Evolutionary conservation across 768 basidiomycete genomes (phyloP).

Genomic region (Naganishia vaughanmartiniae): DNA sequence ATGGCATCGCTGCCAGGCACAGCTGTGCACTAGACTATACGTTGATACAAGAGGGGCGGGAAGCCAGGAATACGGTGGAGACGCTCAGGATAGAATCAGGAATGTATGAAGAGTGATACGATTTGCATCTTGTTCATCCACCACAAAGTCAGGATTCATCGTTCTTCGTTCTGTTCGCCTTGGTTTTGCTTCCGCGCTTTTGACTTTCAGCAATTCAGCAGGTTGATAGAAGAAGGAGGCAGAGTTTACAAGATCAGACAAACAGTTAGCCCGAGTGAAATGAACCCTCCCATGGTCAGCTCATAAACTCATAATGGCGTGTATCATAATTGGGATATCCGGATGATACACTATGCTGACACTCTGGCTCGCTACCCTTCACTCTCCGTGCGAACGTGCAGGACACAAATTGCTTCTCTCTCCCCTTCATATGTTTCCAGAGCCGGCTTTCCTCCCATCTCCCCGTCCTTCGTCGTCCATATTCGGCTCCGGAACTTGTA

Average conservation of each 20-base stretch:
- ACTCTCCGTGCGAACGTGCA: constrained; percentile 7
- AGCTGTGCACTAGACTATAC: background rate
- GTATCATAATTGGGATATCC: background rate
- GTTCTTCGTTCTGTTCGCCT: too few species aligned
- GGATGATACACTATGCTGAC: background rate
- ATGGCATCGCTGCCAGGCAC: background rate
- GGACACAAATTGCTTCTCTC: constrained; percentile 1
- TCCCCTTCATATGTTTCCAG: background rate
- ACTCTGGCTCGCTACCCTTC: background rate
- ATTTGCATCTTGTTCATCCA: too few species aligned
- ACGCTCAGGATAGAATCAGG: background rate
- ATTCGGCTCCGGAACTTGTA: constrained; percentile 16
- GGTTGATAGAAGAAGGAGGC: too few species aligned
- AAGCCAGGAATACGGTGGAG: background rate
- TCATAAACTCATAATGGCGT: too few species aligned
- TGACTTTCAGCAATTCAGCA: too few species aligned
- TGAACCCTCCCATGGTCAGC: too few species aligned
- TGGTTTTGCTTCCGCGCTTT: too few species aligned
- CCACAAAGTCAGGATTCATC: too few species aligned
- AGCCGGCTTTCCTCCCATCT: background rate
- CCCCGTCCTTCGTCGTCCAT: background rate
- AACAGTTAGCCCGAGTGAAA: too few species aligned
- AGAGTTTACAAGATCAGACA: too few species aligned
- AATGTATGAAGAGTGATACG: too few species aligned
- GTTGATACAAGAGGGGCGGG: too few species aligned